Conservation (phyloP, 116 monocot species). For the Zostera marina region DNA sequence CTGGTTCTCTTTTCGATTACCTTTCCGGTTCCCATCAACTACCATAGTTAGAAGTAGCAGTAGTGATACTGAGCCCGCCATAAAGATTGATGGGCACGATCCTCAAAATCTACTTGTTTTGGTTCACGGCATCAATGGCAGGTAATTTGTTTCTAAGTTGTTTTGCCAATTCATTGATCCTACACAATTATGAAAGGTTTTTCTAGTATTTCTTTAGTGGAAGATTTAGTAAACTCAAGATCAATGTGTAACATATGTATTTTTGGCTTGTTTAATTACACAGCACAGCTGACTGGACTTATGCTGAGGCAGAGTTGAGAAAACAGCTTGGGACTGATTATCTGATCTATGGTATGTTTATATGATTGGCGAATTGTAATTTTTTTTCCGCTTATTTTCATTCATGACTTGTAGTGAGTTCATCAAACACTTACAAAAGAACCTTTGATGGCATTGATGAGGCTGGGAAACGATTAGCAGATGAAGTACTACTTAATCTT, state of each 20-base stretch:
- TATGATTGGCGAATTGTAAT: background rate
- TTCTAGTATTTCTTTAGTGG: background rate
- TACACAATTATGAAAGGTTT: background rate
- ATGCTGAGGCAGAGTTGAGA: slow-evolving; percentile 60
- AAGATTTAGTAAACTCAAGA: too few species aligned
- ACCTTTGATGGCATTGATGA: slow-evolving; percentile 76
- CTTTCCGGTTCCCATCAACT: background rate
- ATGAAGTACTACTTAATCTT: slow-evolving; percentile 41
- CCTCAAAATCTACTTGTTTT: slow-evolving; percentile 90
- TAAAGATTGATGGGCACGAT: background rate
- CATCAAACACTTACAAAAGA: slow-evolving; percentile 62
- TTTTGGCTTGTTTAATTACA: background rate
- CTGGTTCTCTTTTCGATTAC: too few species aligned
- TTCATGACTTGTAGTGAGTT: slow-evolving; percentile 41
- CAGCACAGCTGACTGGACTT: slow-evolving; percentile 83
- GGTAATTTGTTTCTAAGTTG: slow-evolving; percentile 15
- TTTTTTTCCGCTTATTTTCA: background rate
- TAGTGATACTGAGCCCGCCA: background rate
- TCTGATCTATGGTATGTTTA: slow-evolving; percentile 53
- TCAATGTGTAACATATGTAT: background rate
- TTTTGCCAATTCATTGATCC: background rate
- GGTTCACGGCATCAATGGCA: slow-evolving; percentile 85
- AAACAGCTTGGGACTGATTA: slow-evolving; percentile 51
- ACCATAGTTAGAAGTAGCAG: background rate
- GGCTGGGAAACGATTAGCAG: slow-evolving; percentile 72